A percentile compares a stretch with the other conserved stretches of the same genome.
phyloP scores from a whole-genome alignment of 441 rosid genomes.

The Croton laevigatus region DNA sequence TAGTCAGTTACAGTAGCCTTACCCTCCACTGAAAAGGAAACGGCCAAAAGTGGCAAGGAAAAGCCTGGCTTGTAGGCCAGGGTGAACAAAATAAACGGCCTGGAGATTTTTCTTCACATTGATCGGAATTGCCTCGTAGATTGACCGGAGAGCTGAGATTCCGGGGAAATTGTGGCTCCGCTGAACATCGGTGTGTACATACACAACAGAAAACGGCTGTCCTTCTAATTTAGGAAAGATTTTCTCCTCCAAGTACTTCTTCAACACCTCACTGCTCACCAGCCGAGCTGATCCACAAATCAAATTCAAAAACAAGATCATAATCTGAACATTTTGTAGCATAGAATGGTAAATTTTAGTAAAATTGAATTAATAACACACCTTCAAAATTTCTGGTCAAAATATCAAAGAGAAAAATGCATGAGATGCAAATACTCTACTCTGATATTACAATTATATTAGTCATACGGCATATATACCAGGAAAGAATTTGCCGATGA shows the following conservation, averaged over 20 bases:
- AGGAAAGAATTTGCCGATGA: conserved; percentile 63
- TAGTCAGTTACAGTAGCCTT: background rate
- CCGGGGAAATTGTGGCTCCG: conserved; percentile 70
- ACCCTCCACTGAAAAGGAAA: conserved; percentile 69
- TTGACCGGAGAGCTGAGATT: conserved; percentile 58
- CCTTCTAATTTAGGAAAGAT: conserved; percentile 56
- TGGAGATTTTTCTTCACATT: conserved; percentile 57
- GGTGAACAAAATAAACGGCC: conserved; percentile 70
- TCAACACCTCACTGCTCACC: conserved; percentile 48
- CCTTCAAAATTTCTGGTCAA: background rate
- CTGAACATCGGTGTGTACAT: conserved; percentile 68
- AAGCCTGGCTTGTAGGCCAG: conserved; percentile 68
- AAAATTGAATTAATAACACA: background rate
- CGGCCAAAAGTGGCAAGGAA: conserved; percentile 86
- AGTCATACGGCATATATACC: conserved; percentile 29
- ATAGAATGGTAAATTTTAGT: background rate
- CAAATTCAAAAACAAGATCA: background rate
- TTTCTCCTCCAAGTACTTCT: conserved; percentile 49
- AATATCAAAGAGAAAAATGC: background rate
- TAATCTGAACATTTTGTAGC: background rate
- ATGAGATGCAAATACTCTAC: background rate
- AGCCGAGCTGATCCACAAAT: conserved; percentile 43
- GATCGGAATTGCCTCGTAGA: conserved; percentile 66
- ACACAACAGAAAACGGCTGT: conserved; percentile 62
- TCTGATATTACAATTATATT: background rate